Percentiles rank a stretch among this genome's conserved stretches.
These are phyloP conservation scores for Ustilago curta DNA, from an alignment of 1,284 basidiomycete species.

Conservation along the genomic window DNA sequence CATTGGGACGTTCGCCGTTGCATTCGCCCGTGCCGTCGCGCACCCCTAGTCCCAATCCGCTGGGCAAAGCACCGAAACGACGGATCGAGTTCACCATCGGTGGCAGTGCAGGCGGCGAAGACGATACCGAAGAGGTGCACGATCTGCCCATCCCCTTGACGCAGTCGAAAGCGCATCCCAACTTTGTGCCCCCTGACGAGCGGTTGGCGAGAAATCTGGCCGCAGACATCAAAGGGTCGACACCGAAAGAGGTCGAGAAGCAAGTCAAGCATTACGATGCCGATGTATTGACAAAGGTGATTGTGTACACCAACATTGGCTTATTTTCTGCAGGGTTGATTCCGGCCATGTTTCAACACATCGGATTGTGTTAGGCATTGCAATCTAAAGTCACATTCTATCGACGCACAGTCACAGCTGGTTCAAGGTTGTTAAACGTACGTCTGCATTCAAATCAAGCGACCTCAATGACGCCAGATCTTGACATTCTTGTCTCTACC, in stretches of 20 bases:
- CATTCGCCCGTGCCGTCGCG: constrained; percentile 36
- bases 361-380: constrained; percentile 32
- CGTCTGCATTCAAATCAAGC: background rate
- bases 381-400: background rate
- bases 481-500: constrained; percentile 77
- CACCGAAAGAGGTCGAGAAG: constrained; percentile 26
- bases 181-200: constrained; percentile 41
- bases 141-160: constrained; percentile 42
- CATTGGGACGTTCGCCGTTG: constrained; percentile 14
- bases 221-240: constrained; percentile 19
- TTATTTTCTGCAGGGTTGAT: constrained; percentile 71
- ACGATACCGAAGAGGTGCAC: constrained; percentile 10
- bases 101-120: constrained; percentile 3
- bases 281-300: constrained; percentile 85
- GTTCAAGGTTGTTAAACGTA: too few species aligned
- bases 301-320: constrained; percentile 88
- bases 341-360: constrained; percentile 48
- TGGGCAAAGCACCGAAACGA: constrained; percentile 18
- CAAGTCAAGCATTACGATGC: constrained; percentile 82
- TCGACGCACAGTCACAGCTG: background rate
- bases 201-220: constrained; percentile 22
- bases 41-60: constrained; percentile 36
- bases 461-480: constrained; percentile 69
- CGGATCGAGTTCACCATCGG: constrained; percentile 49
- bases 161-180: constrained; percentile 30